Base-by-base conservation (phyloP, 768 basidiomycete species). In the Phanerochaete sordida region DNA sequence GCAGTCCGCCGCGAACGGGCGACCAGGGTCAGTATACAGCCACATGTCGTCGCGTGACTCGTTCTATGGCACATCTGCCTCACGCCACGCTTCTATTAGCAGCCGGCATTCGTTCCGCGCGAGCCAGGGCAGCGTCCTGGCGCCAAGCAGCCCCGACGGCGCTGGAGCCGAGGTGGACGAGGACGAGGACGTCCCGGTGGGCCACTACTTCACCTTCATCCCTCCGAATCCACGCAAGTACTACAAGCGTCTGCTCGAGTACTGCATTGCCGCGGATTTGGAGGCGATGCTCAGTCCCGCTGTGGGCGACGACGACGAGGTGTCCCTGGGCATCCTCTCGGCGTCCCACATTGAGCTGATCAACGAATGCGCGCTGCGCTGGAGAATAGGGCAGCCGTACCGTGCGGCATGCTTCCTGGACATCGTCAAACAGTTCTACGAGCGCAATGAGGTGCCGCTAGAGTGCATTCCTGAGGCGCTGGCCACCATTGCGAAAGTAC, bases 381-480 rank as follows among this genome's bases (percentile, higher is more conserved):
- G 97, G 97, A 81, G 96, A 49, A 87, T 98, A 62, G 83, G 86
- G 1, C 87, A 88, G 62, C 77, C 88, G 19, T 91, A 90, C 69
- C 85, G 91, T 33, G 86, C 83, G 0, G 80, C 86, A 11, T 88
- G 86, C 68, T 97, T 95, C 76, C 74, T 97, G 66, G 89, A 92
- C 57, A 79, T 93, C 56, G 91, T 98, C 55, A 88, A 86, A 62
- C 85, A 88, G 52, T 87, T 94, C 69, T 97, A 90, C 69, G 91
- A 95, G 74, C 84, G 90, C 33, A 88, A 90, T 62, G 88, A 94
- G 63, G 92, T 98, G 5, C 97, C 97, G 1, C 77, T 96, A 69
- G 96, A 96, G 68, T 98, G 97, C 72, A 85, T 98, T 55, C 90
- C 90, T 0, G 97, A 98, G 72, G 96, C 92, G 12, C 73, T 97